Base-by-base conservation (phyloP, 2,329 filamentous ascomycete species). In the Didymella arachidicola region DNA sequence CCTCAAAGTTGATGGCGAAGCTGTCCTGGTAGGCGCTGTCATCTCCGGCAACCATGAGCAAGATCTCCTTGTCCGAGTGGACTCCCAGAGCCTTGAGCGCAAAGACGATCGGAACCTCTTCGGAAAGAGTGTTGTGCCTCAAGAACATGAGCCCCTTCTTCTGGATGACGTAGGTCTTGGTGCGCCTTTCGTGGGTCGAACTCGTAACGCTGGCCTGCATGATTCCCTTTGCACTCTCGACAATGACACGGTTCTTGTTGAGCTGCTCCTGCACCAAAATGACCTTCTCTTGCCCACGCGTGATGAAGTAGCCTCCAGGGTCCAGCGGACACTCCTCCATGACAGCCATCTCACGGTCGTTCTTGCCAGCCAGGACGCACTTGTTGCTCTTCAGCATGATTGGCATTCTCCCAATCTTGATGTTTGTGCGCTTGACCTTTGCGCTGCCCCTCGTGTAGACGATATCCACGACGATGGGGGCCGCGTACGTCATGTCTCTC, bases 191-290 rank as follows among this genome's bases (percentile, higher is more conserved):
- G 77, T 97, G 93, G 1, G 96, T 98, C 29, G 95, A 97, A 86
- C 93, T 76, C 14, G 72, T 99, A 29, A 98, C 95, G 1, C 95
- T 98, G 36, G 96, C 95, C 67, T 94, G 92, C 56, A 98, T 94
- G 64, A 96, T 88, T 60, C 91, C 91, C 79, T 97, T 98, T 80
- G 96, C 96, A 54, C 92, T 89, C 79, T 99, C 96, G 16, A 99
- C 94, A 75, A 99, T 97, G 71, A 99, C 91, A 81, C 95, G 88
- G 79, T 99, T 99, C 85, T 99, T 99, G 84, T 95, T 99, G 74
- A 99, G 82, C 79, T 99, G 95, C 75, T 99, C 96, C 78, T 99
- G 95, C 14, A 99, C 96, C 42, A 99, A 82, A 72, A 99, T 99
- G 68, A 99, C 95, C 81, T 99, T 99, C 77, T 99, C 95, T 19